phyloP scores from a whole-genome alignment of 2,329 filamentous ascomycete genomes.

The Fusarium nurragi region DNA sequence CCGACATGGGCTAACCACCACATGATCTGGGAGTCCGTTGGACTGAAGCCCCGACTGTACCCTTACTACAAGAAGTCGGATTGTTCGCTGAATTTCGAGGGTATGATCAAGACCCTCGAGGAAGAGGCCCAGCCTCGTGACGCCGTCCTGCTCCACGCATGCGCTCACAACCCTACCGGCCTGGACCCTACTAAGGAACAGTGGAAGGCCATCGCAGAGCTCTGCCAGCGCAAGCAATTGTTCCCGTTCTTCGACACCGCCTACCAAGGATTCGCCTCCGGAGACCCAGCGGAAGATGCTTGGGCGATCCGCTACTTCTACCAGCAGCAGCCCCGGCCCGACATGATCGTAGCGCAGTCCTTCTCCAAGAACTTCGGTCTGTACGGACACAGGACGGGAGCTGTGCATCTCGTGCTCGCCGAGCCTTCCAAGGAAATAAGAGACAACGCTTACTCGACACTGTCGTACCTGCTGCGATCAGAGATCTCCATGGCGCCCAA shows the following conservation, averaged over 20 bases:
- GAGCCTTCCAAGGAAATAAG: conserved; percentile 76
- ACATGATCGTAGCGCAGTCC: conserved; percentile 86
- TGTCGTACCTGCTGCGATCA: conserved; percentile 79
- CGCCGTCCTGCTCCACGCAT: conserved; percentile 90
- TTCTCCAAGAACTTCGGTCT: conserved; percentile 98
- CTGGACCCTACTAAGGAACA: conserved; percentile 93
- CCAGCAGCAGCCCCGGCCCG: conserved; percentile 68
- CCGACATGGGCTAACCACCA: conserved; percentile 99
- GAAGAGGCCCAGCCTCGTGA: conserved; percentile 75
- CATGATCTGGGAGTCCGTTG: conserved; percentile 94
- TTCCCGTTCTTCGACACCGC: conserved; percentile 99
- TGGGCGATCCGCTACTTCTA: conserved; percentile 93
- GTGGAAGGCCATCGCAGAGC: conserved; percentile 85
- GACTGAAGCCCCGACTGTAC: conserved; percentile 79
- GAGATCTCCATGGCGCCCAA: conserved; percentile 97
- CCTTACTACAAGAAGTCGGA: conserved; percentile 92
- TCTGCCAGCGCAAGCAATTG: conserved; percentile 80
- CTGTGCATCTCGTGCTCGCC: conserved; percentile 91
- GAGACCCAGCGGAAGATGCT: conserved; percentile 83
- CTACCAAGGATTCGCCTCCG: conserved; percentile 97
- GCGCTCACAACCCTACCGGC: conserved; percentile 97
- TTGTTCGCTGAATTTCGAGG: conserved; percentile 88
- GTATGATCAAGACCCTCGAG: conserved; percentile 78
- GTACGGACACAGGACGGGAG: conserved; percentile 95
- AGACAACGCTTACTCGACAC: conserved; percentile 21